These are phyloP conservation scores for Malus hybrid DNA, from an alignment of 331 rosid genomes.

Conservation along the genomic window DNA sequence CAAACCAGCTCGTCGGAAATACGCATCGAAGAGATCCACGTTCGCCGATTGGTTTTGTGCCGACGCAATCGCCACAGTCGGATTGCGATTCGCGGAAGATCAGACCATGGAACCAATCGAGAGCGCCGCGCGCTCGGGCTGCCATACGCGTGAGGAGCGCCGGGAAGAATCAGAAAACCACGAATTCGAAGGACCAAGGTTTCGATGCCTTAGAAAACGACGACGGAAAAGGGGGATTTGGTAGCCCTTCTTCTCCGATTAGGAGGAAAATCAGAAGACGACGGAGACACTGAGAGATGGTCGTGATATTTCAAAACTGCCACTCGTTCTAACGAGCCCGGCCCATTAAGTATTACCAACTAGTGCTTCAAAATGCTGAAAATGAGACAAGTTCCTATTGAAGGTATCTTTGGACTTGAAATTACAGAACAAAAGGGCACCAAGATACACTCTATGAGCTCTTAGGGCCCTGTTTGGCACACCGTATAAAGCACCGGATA, in stretches of 20 bases:
- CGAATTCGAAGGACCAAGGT: not conserved
- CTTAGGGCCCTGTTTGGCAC: no score
- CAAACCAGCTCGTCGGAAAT: slow-evolving; percentile 91
- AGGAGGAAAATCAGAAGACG: not conserved
- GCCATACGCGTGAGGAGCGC: not conserved
- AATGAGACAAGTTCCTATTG: no score
- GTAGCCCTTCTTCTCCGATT: slow-evolving; percentile 11
- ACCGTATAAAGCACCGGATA: no score
- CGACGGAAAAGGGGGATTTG: not conserved
- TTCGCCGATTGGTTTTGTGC: slow-evolving; percentile 54
- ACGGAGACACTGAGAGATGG: not conserved
- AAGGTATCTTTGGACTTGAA: no score
- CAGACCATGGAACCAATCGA: slow-evolving; percentile 24
- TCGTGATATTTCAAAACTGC: no score
- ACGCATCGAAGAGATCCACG: slow-evolving; percentile 95
- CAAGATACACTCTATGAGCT: no score
- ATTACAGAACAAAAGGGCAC: no score
- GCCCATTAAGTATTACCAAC: no score
- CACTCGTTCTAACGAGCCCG: no score
- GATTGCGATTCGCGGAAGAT: slow-evolving; percentile 39
- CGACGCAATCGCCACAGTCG: slow-evolving; percentile 70
- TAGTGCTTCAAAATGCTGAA: no score
- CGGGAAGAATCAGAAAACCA: not conserved
- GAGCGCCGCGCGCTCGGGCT: not conserved
- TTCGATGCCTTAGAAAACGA: not conserved